Conservation (phyloP, 75 land plant genomes). For the Larix kaempferi region DNA sequence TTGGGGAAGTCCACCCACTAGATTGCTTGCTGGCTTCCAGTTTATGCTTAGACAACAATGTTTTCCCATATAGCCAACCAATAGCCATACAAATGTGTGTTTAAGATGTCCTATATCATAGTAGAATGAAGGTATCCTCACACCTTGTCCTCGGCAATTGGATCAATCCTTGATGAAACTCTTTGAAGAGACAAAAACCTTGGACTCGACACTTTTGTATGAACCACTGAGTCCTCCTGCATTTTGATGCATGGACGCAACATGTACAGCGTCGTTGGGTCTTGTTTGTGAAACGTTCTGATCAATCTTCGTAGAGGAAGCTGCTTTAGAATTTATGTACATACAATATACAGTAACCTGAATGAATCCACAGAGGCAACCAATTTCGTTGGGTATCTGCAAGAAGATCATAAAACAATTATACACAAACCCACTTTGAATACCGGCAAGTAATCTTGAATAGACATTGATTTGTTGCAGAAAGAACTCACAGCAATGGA, state of each 20-base stretch:
- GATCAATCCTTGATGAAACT: neutral
- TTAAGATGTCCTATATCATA: no score
- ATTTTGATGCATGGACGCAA: neutral
- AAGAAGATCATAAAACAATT: neutral
- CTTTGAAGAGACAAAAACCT: constrained; percentile 4
- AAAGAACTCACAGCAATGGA: constrained; percentile 16
- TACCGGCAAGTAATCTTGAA: neutral
- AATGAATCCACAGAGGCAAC: constrained; percentile 16
- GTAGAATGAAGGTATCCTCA: no score
- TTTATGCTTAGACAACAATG: no score
- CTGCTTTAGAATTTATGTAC: constrained; percentile 17
- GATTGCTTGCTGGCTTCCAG: no score
- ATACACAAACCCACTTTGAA: neutral
- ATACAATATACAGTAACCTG: constrained; percentile 22
- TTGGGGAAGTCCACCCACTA: no score
- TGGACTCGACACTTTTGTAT: neutral
- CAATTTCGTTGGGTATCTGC: constrained; percentile 41
- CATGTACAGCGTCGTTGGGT: neutral
- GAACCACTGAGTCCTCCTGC: neutral
- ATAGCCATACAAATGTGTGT: no score
- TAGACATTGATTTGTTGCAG: neutral
- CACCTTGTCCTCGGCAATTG: no score
- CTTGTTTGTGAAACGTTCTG: neutral
- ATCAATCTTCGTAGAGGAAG: neutral
- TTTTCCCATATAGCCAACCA: no score